Base-by-base conservation (phyloP, 495 filamentous ascomycete species). In the Chaetomidium leptoderma region DNA sequence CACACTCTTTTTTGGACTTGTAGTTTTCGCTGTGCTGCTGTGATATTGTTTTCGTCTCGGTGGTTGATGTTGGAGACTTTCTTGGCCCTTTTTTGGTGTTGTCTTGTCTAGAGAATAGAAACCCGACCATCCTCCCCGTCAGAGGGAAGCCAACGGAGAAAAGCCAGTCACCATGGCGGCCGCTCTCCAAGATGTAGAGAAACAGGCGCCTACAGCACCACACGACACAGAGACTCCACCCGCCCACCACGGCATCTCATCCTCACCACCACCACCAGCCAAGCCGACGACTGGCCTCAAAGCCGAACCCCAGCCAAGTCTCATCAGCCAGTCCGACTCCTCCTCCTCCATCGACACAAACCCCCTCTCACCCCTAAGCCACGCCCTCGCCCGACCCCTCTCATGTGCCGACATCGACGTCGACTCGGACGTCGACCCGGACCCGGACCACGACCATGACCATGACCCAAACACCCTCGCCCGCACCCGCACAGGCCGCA, bases 401-500 rank as follows among this genome's bases (percentile, higher is more conserved):
- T 43, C 53, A 7, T 3, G 19, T 13, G 29, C 35, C 45, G 42
- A 50, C 9, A 43, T 43, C 26, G 44, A 55, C 16, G 39, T 33
- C 17, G 35, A 40, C 23, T 26, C 9, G 7, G 44, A 36, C 29
- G 17, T 27, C 26, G 24, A 29, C 7, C 32, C 32, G 7, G 32
- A 35, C 10, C 21, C 35, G 9, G 43, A 54, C 17, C 30, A 43
- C 21, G 46, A 45, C 30, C 40, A 48, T 13, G 49, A 53, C 37
- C 9, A 17, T n/a, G 19, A 47, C 21, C 19, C 32, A 27, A 45
- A 56, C 50, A 48, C 57, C 39, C 68, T 61, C 30, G 57, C 63
- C 3, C 64, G 65, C 33, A 78, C 74, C 8, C 61, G 60, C 11
- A 83, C 82, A 30, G 77, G 73, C 8, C 61, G 60, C 11, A 83